Base-by-base conservation (phyloP, 2,329 filamentous ascomycete species). In the Dactylellina parvicollis region DNA sequence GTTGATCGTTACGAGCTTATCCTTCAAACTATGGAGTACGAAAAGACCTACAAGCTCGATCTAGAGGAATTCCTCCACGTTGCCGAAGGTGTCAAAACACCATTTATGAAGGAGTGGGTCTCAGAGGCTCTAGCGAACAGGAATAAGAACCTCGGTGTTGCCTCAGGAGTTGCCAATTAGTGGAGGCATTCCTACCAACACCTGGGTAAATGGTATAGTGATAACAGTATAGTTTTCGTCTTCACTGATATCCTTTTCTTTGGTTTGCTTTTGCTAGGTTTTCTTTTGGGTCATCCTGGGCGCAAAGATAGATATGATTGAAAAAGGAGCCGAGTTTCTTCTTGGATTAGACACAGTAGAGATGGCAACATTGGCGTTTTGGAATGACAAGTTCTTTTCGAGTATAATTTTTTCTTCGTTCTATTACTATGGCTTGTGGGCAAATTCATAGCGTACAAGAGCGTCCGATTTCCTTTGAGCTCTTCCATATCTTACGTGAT, bases 1-100 rank as follows among this genome's bases (percentile, higher is more conserved):
- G 87, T 99, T 70, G 95, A 99, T 82, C 98, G 98, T 88, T 88
- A 99, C 81, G 95, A 99, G 83, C 83, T 99, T 76, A 82, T 99
- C 74, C 83, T 96, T 79, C 95, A 99, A 83, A 97, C 97, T 91
- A 84, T 96, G 28, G 95, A 99, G 81, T 99, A 99, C 79, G 95
- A 99, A 86, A 89, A 90, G 78, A 82, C 85, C 10, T 84, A 87
- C 54, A 82, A 88, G 62, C 80, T 92, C 38, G 92, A 98, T 80
- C 83, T 99, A 55, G 87, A 90, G 57, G 95, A 99, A 82, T 98
- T 99, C 77, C 86, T 88, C 0, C 89, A 90, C 79, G 95, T 97
- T 1, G 87, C 90, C 7, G 85, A 83, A 49, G 87, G 86, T 77
- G 89, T 98, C 76, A 84, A 85, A 61, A 84, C 96, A 76, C 86